Evolutionary conservation across 331 rosid species (phyloP).

Genomic region (Acacia concinna): DNA sequence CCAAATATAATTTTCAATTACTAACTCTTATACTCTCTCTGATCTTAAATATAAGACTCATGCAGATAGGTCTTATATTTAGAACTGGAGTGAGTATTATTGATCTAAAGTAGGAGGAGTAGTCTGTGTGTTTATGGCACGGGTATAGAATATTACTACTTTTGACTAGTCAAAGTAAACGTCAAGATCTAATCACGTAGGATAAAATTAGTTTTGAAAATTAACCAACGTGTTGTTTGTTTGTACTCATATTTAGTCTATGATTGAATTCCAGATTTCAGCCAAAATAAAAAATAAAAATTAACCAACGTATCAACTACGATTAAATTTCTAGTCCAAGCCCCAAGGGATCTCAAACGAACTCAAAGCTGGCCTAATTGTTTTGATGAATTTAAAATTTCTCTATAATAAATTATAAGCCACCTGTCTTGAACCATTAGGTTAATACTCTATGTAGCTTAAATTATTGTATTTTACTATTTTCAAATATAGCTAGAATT

Average conservation of each 20-base stretch:
- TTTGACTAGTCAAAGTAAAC: conserved; percentile 12
- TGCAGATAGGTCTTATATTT: too few species aligned
- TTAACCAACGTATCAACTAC: neutral
- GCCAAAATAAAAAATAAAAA: too few species aligned
- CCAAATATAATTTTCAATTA: too few species aligned
- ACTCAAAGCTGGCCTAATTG: neutral
- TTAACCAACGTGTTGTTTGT: neutral
- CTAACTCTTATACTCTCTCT: too few species aligned
- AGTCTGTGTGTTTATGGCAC: too few species aligned
- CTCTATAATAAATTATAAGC: neutral
- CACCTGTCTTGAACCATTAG: neutral
- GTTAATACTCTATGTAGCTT: neutral
- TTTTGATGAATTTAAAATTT: too few species aligned
- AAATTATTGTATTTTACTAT: neutral
- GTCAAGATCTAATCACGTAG: neutral
- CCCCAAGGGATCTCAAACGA: neutral
- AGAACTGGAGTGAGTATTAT: too few species aligned
- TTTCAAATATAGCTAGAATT: neutral
- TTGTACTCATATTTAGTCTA: too few species aligned
- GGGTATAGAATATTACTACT: too few species aligned
- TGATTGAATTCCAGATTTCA: too few species aligned
- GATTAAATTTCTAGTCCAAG: neutral
- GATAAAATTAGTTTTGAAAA: neutral
- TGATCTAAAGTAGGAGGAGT: too few species aligned
- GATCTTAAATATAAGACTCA: too few species aligned